Base-by-base conservation (phyloP, 2,329 filamentous ascomycete genomes). In the Ophiostoma fasciatum region DNA sequence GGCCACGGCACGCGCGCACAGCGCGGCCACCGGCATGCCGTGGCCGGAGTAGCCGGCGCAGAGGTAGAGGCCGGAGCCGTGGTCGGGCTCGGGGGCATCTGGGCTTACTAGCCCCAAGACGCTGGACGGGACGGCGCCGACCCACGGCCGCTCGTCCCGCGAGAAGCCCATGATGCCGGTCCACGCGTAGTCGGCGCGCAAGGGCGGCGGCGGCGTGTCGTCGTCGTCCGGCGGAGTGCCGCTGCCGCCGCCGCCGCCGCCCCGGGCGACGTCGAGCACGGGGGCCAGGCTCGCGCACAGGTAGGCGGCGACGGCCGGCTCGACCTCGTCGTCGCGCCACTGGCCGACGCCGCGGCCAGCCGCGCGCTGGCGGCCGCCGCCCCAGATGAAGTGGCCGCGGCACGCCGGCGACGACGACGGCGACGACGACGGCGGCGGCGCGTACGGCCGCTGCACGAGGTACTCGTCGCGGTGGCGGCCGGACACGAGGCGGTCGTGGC, bases 161-260 rank as follows among this genome's bases (percentile, higher is more conserved):
- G 71, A 74, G 53, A 74, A 85, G 0, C 77, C 81, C 81, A 85
- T 87, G 45, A 85, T 79, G 0, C 82, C 82, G 2, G 78, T 82
- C 82, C 82, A 88, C 50, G 81, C 73, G 50, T 68, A 71, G 21
- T 66, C 56, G 9, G 68, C 63, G n/a, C 17, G 57, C 49, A 15
- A 82, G 53, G 30, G 62, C 23, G 23, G 4, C 3, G 23, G 23
- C 8, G 4, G 23, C 23, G 13, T 10, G 11, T 13, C 23, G 11
- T 13, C 11, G 11, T 25, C 11, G 23, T 25, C 23, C 11, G 22
- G n/a, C n/a, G n/a, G n/a, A n/a, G 14, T 18, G 9, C 17, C 3
- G 37, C 43, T n/a, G 43, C 45, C 25, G 33, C 25, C 26, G 27
- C 35, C 36, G 23, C 23, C 35, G 14, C 21, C 21, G 27, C 14